A percentile compares a stretch with the other conserved stretches of the same genome.
Evolutionary conservation across 2,329 filamentous ascomycete species (phyloP).

Genomic region (Macroventuria anomochaeta): DNA sequence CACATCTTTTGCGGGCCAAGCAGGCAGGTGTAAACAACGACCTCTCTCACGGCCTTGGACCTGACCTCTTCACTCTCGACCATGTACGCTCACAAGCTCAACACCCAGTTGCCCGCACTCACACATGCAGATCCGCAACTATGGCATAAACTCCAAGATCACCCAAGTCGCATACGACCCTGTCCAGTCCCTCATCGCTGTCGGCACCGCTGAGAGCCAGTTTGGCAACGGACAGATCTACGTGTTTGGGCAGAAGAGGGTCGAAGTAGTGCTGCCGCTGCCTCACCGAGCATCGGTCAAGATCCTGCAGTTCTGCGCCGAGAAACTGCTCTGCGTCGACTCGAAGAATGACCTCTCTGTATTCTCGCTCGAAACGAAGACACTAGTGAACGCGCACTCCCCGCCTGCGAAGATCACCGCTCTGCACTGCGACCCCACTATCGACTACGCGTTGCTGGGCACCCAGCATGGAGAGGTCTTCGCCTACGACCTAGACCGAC

Average conservation of each 20-base stretch:
- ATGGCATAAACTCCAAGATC: conserved; percentile 67
- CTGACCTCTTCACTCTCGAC: conserved; percentile 81
- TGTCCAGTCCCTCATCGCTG: conserved; percentile 87
- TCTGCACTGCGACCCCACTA: conserved; percentile 81
- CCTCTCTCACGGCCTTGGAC: conserved; percentile 79
- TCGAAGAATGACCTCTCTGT: conserved; percentile 83
- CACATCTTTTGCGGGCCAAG: conserved; percentile 87
- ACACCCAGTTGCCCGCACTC: conserved; percentile 21
- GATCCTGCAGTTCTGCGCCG: conserved; percentile 81
- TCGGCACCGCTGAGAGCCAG: conserved; percentile 86
- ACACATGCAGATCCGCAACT: conserved; percentile 42
- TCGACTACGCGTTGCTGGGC: conserved; percentile 92
- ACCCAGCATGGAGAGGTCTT: conserved; percentile 82
- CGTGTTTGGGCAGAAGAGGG: conserved; percentile 81
- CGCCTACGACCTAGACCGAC: conserved; percentile 91
- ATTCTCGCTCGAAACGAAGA: conserved; percentile 78
- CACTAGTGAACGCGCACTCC: conserved; percentile 71
- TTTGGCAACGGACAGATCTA: conserved; percentile 89
- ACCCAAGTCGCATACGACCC: conserved; percentile 91
- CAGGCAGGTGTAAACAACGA: conserved; percentile 93
- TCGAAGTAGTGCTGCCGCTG: conserved; percentile 76
- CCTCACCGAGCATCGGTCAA: conserved; percentile 76
- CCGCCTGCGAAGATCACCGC: conserved; percentile 78
- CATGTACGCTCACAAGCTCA: conserved; percentile 62
- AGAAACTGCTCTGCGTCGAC: conserved; percentile 85